Base-by-base conservation (phyloP, 495 filamentous ascomycete genomes). In the Neurospora sp. region DNA sequence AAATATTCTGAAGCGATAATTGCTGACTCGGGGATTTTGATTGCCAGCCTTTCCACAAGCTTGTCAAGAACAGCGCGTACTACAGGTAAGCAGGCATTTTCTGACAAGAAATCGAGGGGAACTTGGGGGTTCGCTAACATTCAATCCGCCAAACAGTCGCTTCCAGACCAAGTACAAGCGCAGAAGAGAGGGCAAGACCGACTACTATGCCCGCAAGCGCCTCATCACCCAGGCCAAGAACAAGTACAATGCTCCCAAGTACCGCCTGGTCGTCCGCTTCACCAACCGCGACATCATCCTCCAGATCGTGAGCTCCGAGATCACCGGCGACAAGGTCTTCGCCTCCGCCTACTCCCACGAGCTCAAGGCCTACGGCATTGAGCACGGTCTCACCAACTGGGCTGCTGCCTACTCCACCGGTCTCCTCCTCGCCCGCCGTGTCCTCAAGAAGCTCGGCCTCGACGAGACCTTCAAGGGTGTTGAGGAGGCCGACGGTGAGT, bases 141-240 rank as follows among this genome's bases (percentile, higher is more conserved):
- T 59, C 53, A 18, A 74, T 69, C 27, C 77, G 72, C 82, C 70
- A 9, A 35, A 70, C 84, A 97, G 94, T 82, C 94, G 96, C 84
- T 99, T 92, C 88, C 96, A 99, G 89, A 97, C 95, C 84, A 99
- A 99, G 91, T 99, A 98, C 92, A 95, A 93, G 87, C 94, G 96
- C 84, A 91, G 96, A 83, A 91, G 96, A 75, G 83, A 90, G 84
- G 96, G 96, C 83, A 99, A 98, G 92, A 99, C 96, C 86, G 96
- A 99, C 83, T 99, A 99, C 93, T 98, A 97, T 84, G 96, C 96
- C 82, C 96, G 96, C 87, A 97, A 98, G 91, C 92, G 96, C 81
- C 88, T 99, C 85, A 96, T 97, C 90, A 94, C 93, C 86, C 96
- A 99, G 89, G 96, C 96, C 85, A 99, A 98, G 94, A 98, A 98